These are phyloP conservation scores for Globisporangium camurandrum DNA, from an alignment of 352 stramenopile genomes.

Conservation along the genomic window DNA sequence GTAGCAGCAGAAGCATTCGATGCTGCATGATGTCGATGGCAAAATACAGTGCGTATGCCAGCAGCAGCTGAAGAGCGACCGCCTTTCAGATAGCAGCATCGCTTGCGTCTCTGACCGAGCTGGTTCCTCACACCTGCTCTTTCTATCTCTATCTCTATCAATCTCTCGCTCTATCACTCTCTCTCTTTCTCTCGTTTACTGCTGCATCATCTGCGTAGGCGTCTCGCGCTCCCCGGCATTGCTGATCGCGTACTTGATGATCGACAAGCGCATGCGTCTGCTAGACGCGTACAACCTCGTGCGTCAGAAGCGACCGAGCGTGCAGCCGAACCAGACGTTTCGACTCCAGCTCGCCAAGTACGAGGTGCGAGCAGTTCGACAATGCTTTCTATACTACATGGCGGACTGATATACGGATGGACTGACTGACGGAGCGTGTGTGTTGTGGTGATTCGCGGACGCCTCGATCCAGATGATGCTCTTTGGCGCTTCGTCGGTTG, in stretches of 20 bases:
- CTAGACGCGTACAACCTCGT: constrained; percentile 54
- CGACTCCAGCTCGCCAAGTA: constrained; percentile 65
- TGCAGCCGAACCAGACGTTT: constrained; percentile 54
- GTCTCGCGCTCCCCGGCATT: constrained; percentile 47
- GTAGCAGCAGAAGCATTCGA: too few relatives aligned
- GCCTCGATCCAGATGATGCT: constrained; percentile 26
- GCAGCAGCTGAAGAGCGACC: too few relatives aligned
- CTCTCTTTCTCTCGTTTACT: background rate
- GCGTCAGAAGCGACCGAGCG: constrained; percentile 25
- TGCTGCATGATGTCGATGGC: too few relatives aligned
- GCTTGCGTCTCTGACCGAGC: too few relatives aligned
- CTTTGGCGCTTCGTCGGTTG: constrained; percentile 43
- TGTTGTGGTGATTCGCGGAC: background rate
- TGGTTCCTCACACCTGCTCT: background rate
- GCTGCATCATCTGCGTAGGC: constrained; percentile 12
- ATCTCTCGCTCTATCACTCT: too few relatives aligned
- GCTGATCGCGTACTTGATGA: constrained; percentile 60
- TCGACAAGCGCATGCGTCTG: constrained; percentile 54
- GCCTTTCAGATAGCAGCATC: too few relatives aligned
- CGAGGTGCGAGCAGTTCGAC: constrained; percentile 19
- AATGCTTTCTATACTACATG: too few relatives aligned
- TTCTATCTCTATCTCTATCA: background rate
- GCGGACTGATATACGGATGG: too few relatives aligned
- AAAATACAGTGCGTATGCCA: too few relatives aligned
- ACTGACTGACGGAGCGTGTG: too few relatives aligned